Percentiles rank a stretch among this genome's conserved stretches.
These are phyloP conservation scores for Aspergillus fructus DNA, from an alignment of 2,329 filamentous ascomycete species.

Conservation along the genomic window DNA sequence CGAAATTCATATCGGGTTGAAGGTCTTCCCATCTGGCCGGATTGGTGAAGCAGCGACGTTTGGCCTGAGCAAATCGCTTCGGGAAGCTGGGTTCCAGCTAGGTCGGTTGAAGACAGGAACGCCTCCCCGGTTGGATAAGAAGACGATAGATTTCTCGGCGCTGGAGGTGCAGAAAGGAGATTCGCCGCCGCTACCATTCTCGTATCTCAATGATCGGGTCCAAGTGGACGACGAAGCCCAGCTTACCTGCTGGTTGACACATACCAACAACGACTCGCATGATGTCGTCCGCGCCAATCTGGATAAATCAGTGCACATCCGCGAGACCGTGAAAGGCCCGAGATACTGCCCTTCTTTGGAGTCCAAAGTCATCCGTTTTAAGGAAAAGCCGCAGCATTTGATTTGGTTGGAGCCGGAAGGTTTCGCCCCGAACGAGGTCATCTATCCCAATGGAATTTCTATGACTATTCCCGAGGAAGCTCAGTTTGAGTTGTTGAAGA, in stretches of 20 bases:
- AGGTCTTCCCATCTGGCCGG: constrained; percentile 80
- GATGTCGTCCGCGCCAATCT: constrained; percentile 82
- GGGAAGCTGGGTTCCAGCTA: constrained; percentile 82
- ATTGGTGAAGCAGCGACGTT: constrained; percentile 94
- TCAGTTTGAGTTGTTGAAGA: constrained; percentile 80
- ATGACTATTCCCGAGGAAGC: constrained; percentile 93
- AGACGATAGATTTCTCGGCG: constrained; percentile 74
- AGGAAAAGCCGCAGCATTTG: constrained; percentile 76
- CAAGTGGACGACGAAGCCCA: constrained; percentile 69
- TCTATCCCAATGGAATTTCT: constrained; percentile 95
- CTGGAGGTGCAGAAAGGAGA: constrained; percentile 78
- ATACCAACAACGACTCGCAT: constrained; percentile 82
- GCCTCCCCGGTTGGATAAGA: constrained; percentile 78
- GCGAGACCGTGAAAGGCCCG: constrained; percentile 90
- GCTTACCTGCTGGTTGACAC: constrained; percentile 79
- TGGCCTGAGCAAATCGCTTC: constrained; percentile 85
- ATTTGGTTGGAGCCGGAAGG: constrained; percentile 98
- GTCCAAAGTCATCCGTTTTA: constrained; percentile 87
- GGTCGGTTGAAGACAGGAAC: constrained; percentile 95
- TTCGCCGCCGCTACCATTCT: constrained; percentile 83
- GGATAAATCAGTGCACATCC: constrained; percentile 94
- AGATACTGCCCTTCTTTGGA: constrained; percentile 95
- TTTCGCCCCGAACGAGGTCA: constrained; percentile 75
- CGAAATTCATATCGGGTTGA: constrained; percentile 92
- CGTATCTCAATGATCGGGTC: constrained; percentile 79